Conservation (phyloP, 371 early-diverging fungal genomes). For the Circinella minor region DNA sequence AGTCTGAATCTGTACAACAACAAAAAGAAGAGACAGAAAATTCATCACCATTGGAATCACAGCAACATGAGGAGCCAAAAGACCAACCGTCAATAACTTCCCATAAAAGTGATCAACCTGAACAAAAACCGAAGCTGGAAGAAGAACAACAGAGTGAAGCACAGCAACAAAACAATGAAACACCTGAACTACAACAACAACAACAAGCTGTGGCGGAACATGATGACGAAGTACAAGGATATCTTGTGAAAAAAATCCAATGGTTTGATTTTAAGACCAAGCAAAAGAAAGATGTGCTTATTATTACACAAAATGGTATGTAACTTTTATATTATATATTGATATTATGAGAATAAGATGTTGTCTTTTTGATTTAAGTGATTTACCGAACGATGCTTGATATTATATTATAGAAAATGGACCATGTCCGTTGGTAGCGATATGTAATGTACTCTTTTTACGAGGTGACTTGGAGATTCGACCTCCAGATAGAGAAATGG, state of each 20-base stretch:
- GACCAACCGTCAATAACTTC: no score
- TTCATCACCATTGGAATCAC: no score
- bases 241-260: slow-evolving; percentile 69
- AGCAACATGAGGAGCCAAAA: no score
- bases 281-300: slow-evolving; percentile 51
- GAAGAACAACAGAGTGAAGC: neutral
- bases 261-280: slow-evolving; percentile 57
- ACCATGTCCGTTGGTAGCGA: slow-evolving; percentile 89
- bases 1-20: no score
- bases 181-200: neutral
- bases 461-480: slow-evolving; percentile 71
- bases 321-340: no score
- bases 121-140: no score
- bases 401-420: slow-evolving; percentile 68
- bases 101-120: no score
- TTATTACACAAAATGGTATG: slow-evolving; percentile 84
- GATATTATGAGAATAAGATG: no score
- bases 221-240: slow-evolving; percentile 42
- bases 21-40: no score
- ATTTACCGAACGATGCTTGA: neutral
- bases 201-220: neutral
- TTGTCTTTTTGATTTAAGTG: neutral
- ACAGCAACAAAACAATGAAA: neutral
- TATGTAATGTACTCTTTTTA: slow-evolving; percentile 84
- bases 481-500: slow-evolving; percentile 58